These are phyloP conservation scores for Geotrichum bryndzae DNA, from an alignment of 1,139 yeast species.

Conservation along the genomic window DNA sequence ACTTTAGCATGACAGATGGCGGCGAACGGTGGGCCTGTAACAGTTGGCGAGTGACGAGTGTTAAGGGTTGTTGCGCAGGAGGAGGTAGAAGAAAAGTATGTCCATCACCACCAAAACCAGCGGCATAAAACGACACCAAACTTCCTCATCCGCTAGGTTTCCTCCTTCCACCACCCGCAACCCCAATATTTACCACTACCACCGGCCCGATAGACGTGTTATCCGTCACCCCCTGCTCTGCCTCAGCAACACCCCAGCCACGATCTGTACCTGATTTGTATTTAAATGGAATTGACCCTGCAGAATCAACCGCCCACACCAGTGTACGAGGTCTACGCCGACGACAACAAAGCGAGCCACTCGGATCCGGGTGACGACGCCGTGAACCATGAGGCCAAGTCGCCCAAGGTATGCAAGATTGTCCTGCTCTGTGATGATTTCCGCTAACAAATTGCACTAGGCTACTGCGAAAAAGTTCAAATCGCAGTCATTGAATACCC, in stretches of 20 bases:
- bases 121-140: conserved; percentile 20
- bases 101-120: conserved; percentile 2
- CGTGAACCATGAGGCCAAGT: not conserved
- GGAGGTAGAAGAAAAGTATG: not conserved
- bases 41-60: not conserved
- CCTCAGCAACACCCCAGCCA: not conserved
- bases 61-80: not conserved
- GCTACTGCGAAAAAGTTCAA: conserved; percentile 30
- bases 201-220: not conserved
- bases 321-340: not conserved
- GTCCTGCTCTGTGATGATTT: not conserved
- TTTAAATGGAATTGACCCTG: not conserved
- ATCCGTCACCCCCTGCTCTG: not conserved
- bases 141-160: not conserved
- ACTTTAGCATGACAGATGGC: not conserved
- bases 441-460: not conserved
- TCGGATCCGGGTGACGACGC: not conserved
- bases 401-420: not conserved
- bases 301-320: not conserved
- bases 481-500: conserved; percentile 35
- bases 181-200: not conserved
- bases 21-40: not conserved
- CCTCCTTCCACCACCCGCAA: not conserved
- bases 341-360: not conserved
- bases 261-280: not conserved